Conservation (phyloP, 78 protist genomes). For the Guillardia theta region DNA sequence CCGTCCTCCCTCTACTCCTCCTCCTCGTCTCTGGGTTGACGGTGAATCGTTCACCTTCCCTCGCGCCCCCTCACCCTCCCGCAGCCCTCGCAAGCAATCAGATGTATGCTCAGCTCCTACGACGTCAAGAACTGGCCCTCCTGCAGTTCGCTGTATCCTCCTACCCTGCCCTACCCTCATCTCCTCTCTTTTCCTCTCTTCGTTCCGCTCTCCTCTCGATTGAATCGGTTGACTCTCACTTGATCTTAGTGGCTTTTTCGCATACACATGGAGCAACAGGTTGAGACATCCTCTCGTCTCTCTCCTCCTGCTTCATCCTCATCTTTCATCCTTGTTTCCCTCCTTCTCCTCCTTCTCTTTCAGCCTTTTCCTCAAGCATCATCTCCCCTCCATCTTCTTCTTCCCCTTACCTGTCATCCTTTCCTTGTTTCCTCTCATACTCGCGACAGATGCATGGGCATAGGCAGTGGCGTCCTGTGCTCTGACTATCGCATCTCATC, state of each 20-base stretch:
- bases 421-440: no score
- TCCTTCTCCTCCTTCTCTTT: not conserved
- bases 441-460: no score
- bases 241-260: not conserved
- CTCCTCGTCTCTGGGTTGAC: no score
- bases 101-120: no score
- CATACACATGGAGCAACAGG: not conserved
- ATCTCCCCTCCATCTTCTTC: not conserved
- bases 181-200: not conserved
- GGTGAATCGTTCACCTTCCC: no score
- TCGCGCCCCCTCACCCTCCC: no score
- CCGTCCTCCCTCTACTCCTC: no score
- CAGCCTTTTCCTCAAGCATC: not conserved
- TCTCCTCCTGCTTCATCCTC: not conserved
- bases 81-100: no score
- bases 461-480: no score
- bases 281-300: not conserved
- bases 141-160: not conserved
- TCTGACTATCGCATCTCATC: no score
- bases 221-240: not conserved
- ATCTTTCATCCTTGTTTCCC: not conserved
- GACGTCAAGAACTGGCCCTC: not conserved
- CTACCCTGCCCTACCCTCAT: not conserved
- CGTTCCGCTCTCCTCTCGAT: not conserved
- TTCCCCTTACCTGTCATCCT: not conserved